Percentiles rank a stretch among this genome's conserved stretches.
phyloP scores from a whole-genome alignment of 345 rosid species.

The Limnanthes douglasii region DNA sequence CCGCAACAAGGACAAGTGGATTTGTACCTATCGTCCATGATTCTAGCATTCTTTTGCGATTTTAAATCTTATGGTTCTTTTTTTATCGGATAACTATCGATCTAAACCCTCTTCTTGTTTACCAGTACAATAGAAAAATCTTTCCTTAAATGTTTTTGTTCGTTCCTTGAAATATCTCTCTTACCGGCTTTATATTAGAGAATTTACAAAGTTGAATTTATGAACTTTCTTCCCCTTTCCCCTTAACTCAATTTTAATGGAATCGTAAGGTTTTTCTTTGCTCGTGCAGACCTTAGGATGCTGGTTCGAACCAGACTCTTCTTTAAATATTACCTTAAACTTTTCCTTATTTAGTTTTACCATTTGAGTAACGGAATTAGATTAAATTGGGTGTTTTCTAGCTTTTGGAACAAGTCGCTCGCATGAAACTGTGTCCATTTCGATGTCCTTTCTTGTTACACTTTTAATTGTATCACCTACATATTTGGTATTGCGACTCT shows the following conservation, averaged over 20 bases:
- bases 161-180: slow-evolving; percentile 15
- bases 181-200: slow-evolving; percentile 25
- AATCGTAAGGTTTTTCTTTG: slow-evolving; percentile 23
- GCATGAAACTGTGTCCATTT: slow-evolving; percentile 15
- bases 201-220: slow-evolving; percentile 18
- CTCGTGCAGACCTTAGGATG: slow-evolving; percentile 27
- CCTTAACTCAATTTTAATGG: slow-evolving; percentile 22
- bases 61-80: slow-evolving; percentile 27
- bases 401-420: slow-evolving; percentile 38
- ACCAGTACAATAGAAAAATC: slow-evolving; percentile 24
- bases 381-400: slow-evolving; percentile 35
- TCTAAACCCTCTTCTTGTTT: slow-evolving; percentile 27
- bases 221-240: slow-evolving; percentile 24
- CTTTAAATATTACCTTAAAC: too few species aligned
- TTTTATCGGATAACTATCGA: slow-evolving; percentile 18
- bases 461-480: slow-evolving; percentile 8
- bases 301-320: slow-evolving; percentile 27
- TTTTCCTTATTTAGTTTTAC: slow-evolving; percentile 23
- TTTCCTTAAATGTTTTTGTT: slow-evolving; percentile 22
- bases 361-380: slow-evolving; percentile 27
- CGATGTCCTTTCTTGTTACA: slow-evolving; percentile 17
- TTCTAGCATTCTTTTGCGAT: slow-evolving; percentile 25
- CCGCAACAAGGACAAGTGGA: slow-evolving; percentile 26
- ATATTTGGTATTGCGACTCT: slow-evolving; percentile 14
- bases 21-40: slow-evolving; percentile 40